phyloP scores from a whole-genome alignment of 1,284 basidiomycete genomes.

The Entoloma clypeatum region DNA sequence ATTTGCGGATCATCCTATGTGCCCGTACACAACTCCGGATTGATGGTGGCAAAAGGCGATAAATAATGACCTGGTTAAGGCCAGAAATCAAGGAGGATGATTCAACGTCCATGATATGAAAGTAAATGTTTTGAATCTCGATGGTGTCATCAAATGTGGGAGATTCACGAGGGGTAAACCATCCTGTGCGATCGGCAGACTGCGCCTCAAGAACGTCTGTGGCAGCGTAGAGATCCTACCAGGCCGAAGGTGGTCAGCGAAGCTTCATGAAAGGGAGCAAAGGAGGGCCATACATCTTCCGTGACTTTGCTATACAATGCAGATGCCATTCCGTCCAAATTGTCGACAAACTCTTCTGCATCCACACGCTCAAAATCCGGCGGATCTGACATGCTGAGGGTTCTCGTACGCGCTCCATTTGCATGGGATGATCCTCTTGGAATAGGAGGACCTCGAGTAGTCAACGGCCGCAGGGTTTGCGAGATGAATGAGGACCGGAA shows the following conservation, averaged over 20 bases:
- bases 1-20: slow-evolving; percentile 69
- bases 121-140: slow-evolving; percentile 74
- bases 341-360: slow-evolving; percentile 67
- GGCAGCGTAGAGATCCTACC: slow-evolving; percentile 74
- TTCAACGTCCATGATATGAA: slow-evolving; percentile 64
- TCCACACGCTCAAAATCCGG: slow-evolving; percentile 66
- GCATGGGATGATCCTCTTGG: slow-evolving; percentile 22
- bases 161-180: slow-evolving; percentile 62
- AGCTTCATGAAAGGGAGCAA: slow-evolving; percentile 11
- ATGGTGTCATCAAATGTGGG: slow-evolving; percentile 51
- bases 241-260: too few relatives aligned
- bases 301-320: slow-evolving; percentile 71
- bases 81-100: slow-evolving; percentile 69
- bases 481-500: slow-evolving; percentile 48
- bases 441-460: slow-evolving; percentile 28
- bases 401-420: slow-evolving; percentile 29
- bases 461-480: slow-evolving; percentile 59
- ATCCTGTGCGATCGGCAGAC: slow-evolving; percentile 69
- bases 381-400: slow-evolving; percentile 48
- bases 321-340: slow-evolving; percentile 68
- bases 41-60: slow-evolving; percentile 68
- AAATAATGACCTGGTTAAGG: slow-evolving; percentile 60
- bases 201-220: slow-evolving; percentile 77
- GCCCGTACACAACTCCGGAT: slow-evolving; percentile 72
- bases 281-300: slow-evolving; percentile 52